Base-by-base conservation (phyloP, 176 grass and related monocot genomes). In the Juncus effusus region DNA sequence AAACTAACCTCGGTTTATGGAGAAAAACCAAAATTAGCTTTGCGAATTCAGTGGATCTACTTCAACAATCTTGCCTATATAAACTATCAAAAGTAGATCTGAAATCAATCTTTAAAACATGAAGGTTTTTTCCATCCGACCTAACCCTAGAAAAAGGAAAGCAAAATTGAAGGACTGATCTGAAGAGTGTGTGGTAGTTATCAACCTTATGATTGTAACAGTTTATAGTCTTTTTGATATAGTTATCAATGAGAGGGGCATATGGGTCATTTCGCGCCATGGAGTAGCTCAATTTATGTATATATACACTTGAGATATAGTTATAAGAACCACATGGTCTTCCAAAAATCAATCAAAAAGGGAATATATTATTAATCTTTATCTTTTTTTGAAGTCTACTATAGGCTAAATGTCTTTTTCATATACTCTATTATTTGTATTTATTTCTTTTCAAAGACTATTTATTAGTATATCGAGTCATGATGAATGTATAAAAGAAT, bases 91-190 rank as follows among this genome's bases (percentile, higher is more conserved):
- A 14, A 64, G 41, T 45, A 64, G 61, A 64, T 64, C 14, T 16
- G 10, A 64, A 41, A 64, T 64, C 61, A 64, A 42, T 38, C 38
- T 64, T 14, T 13, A 64, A n/a, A 69, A 69, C 51, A 51, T 28
- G 53, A 69, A 55, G 50, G 53, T 69, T 53, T 69, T 53, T 19
- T 47, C n/a, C n/a, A 40, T 69, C 12, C 39, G 66, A 42, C 3
- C 51, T 54, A 69, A 69, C 66, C 66, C 66, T 69, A 69, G 54
- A 56, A 69, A 69, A 28, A 38, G 54, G 66, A 69, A 55, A 56
- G 44, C 38, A 69, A 52, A 49, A 52, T n/a, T 14, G 37, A 68
- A 53, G 64, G 42, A 68, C 64, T 68, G 37, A 7, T 40, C 19
- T 51, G 9, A n/a, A 40, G 36, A n/a, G 51, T 54, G 65, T 69